phyloP scores from a whole-genome alignment of 805 yeast species.

The Nakazawaea siamensis region DNA sequence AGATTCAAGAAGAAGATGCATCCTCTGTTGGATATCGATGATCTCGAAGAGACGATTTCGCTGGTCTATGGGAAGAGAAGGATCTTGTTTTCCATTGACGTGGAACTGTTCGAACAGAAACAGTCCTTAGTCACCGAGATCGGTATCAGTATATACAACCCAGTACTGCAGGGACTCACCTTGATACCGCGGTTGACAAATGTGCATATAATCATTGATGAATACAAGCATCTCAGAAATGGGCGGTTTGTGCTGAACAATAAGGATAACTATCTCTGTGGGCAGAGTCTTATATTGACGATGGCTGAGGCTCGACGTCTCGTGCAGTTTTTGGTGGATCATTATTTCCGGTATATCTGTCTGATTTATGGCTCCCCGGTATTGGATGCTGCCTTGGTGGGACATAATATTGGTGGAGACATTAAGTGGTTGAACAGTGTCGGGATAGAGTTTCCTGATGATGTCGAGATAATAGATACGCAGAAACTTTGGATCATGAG shows the following conservation, averaged over 20 bases:
- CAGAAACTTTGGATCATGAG: constrained; percentile 31
- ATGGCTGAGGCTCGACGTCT: constrained; percentile 26
- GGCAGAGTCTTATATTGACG: constrained; percentile 35
- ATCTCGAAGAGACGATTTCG: too few species aligned
- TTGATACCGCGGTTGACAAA: constrained; percentile 32
- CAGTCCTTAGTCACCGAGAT: constrained; percentile 41
- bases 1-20: too few species aligned
- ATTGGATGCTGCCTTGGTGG: constrained; percentile 37
- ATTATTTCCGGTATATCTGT: constrained; percentile 27
- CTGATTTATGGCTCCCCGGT: constrained; percentile 11
- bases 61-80: background rate
- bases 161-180: constrained; percentile 32
- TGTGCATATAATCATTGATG: constrained; percentile 35
- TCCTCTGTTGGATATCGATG: too few species aligned
- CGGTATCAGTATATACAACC: constrained; percentile 51
- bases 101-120: constrained; percentile 48
- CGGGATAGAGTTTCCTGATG: constrained; percentile 38
- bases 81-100: constrained; percentile 34
- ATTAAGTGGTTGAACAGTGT: constrained; percentile 37
- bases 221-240: constrained; percentile 32
- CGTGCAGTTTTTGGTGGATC: constrained; percentile 34
- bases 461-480: constrained; percentile 35
- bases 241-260: constrained; percentile 49
- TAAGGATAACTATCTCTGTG: constrained; percentile 40
- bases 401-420: constrained; percentile 53